Percentiles rank a stretch among this genome's conserved stretches.
Evolutionary conservation across 2,329 filamentous ascomycete genomes (phyloP).

Genomic region (Fusarium circinatum): DNA sequence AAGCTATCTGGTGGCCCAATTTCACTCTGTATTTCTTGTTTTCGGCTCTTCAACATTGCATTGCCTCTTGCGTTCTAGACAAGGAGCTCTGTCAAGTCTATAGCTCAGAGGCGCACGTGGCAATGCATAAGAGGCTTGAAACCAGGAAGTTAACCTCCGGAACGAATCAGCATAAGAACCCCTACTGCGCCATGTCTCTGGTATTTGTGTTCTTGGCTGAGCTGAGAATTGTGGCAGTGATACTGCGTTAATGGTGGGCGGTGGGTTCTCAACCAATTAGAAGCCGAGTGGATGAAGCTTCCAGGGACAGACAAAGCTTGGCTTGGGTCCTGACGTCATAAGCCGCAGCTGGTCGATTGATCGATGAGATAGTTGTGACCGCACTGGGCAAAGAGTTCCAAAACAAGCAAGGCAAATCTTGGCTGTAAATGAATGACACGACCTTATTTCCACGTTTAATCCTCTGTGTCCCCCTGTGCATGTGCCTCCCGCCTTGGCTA

Average conservation of each 20-base stretch:
- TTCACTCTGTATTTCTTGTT: not conserved
- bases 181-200: not conserved
- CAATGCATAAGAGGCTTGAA: not conserved
- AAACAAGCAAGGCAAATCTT: not conserved
- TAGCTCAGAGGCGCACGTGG: not conserved
- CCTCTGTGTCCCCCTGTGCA: not conserved
- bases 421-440: not conserved
- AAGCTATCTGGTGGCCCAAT: accelerated
- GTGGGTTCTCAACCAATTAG: conserved; percentile 12
- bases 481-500: not conserved
- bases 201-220: conserved; percentile 1
- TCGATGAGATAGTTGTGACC: conserved; percentile 29
- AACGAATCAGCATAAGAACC: not conserved
- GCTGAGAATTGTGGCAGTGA: conserved; percentile 5
- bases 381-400: conserved; percentile 1
- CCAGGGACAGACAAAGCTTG: conserved; percentile 22
- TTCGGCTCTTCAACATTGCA: too few species aligned
- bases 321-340: conserved; percentile 30
- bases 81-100: not conserved
- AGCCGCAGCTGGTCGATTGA: conserved; percentile 14
- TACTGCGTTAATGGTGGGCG: not conserved
- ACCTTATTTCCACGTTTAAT: conserved; percentile 21
- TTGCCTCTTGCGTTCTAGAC: too few species aligned
- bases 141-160: conserved; percentile 9
- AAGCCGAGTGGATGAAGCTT: conserved; percentile 15